Percentiles rank a stretch among this genome's conserved stretches.
These are phyloP conservation scores for Sarocladium brachiariae DNA, from an alignment of 2,329 filamentous ascomycete species.

Conservation along the genomic window DNA sequence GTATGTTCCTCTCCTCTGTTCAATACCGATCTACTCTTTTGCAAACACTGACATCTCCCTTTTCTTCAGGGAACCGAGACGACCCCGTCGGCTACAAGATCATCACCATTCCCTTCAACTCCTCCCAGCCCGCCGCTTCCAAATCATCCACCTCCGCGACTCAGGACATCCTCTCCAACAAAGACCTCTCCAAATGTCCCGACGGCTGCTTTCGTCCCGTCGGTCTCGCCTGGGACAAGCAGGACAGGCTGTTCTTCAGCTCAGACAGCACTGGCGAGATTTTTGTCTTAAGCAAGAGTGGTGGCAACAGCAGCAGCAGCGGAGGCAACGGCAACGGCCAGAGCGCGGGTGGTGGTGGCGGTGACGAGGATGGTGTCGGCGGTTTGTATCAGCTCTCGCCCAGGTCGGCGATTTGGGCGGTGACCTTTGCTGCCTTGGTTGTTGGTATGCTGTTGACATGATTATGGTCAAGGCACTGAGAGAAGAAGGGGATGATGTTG, in stretches of 20 bases:
- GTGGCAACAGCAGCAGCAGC: conserved; percentile 10
- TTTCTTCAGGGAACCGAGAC: conserved; percentile 31
- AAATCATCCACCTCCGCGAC: conserved; percentile 39
- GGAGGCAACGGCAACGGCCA: conserved; percentile 10
- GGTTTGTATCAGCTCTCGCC: conserved; percentile 17
- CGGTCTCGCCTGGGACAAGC: conserved; percentile 44
- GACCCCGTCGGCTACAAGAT: conserved; percentile 41
- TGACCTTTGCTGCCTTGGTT: conserved; percentile 21
- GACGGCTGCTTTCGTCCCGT: conserved; percentile 56
- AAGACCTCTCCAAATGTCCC: conserved; percentile 46
- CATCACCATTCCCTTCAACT: conserved; percentile 31
- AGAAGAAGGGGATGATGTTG: too few species aligned
- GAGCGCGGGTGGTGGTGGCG: not conserved
- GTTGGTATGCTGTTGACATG: conserved; percentile 23
- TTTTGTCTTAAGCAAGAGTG: conserved; percentile 40
- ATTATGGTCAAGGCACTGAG: too few species aligned
- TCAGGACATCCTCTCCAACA: conserved; percentile 48
- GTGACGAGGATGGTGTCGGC: conserved; percentile 15
- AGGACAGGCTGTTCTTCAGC: conserved; percentile 53
- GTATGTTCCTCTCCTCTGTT: conserved; percentile 33
- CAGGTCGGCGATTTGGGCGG: conserved; percentile 16
- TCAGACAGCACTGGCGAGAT: conserved; percentile 61
- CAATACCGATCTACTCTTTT: not conserved
- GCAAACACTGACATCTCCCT: not conserved
- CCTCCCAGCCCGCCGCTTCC: conserved; percentile 33